A percentile compares a stretch with the other conserved stretches of the same genome.
These are phyloP conservation scores for Eucalyptus shirleyi DNA, from an alignment of 345 rosid species.

Conservation along the genomic window DNA sequence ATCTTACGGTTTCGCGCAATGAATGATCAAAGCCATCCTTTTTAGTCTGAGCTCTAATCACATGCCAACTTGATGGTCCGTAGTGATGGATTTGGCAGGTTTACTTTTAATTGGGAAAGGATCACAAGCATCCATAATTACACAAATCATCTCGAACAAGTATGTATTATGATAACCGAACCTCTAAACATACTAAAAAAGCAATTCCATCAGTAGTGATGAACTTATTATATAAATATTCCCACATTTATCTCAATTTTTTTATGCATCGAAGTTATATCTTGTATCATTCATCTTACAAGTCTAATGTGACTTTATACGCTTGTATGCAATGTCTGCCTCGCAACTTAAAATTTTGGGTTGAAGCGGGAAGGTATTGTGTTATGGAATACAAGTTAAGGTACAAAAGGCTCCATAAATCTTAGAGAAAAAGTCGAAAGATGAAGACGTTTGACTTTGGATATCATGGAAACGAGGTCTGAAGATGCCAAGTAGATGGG, in stretches of 20 bases:
- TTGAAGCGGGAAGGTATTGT: not conserved
- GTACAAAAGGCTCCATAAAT: not conserved
- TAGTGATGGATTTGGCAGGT: not conserved
- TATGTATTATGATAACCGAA: not conserved
- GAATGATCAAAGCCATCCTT: not conserved
- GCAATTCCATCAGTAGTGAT: not conserved
- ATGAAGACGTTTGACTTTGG: not conserved
- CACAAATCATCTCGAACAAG: not conserved
- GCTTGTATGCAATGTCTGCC: not conserved
- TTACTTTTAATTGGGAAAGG: not conserved
- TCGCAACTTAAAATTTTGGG: not conserved
- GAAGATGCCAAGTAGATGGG: not conserved
- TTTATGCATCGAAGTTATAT: not conserved
- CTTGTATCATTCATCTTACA: not conserved
- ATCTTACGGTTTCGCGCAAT: not conserved
- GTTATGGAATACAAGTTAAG: not conserved
- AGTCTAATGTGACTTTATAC: not conserved
- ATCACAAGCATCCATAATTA: not conserved
- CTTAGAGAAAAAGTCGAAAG: not conserved
- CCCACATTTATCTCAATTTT: not conserved
- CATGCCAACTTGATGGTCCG: not conserved
- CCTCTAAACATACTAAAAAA: not conserved
- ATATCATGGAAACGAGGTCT: not conserved
- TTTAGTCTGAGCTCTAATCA: not conserved
- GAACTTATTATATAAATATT: not conserved